Percentiles rank a stretch among this genome's conserved stretches.
phyloP scores from a whole-genome alignment of 257 asterid species.

The Pogostemon cablin region DNA sequence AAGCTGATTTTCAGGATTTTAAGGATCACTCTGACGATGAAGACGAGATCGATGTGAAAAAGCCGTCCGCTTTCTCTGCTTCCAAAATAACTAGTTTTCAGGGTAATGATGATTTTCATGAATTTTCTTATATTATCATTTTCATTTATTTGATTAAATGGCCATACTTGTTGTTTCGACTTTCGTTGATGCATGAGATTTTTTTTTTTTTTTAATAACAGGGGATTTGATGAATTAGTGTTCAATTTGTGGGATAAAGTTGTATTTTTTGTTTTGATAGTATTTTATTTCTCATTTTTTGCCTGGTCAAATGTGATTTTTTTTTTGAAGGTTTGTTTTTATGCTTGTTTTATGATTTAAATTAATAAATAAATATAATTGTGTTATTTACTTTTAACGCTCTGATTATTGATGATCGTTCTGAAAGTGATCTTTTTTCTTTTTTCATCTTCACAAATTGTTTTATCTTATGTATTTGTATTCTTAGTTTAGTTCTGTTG shows the following conservation, averaged over 20 bases:
- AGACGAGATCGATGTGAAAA: slow-evolving; percentile 42
- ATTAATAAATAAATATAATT: too few species aligned
- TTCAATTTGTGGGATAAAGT: neutral
- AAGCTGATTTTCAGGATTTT: slow-evolving; percentile 85
- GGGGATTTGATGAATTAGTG: neutral
- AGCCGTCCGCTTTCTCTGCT: slow-evolving; percentile 59
- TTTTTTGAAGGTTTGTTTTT: neutral
- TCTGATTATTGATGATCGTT: too few species aligned
- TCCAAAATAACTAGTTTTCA: slow-evolving; percentile 36
- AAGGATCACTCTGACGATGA: slow-evolving; percentile 61
- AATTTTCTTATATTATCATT: neutral
- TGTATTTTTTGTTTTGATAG: neutral
- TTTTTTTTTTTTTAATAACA: neutral
- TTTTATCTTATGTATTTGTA: neutral
- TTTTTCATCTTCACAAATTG: too few species aligned
- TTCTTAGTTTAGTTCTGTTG: neutral
- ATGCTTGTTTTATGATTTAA: too few species aligned
- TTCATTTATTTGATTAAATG: neutral
- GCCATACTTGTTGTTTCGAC: slow-evolving; percentile 6
- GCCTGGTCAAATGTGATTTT: neutral
- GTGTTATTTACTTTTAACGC: too few species aligned
- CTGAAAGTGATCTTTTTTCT: too few species aligned
- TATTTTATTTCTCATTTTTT: neutral
- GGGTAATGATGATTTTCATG: slow-evolving; percentile 32
- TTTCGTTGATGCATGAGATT: neutral